Conservation (phyloP, 768 basidiomycete genomes). For the Lyophyllum decastes region DNA sequence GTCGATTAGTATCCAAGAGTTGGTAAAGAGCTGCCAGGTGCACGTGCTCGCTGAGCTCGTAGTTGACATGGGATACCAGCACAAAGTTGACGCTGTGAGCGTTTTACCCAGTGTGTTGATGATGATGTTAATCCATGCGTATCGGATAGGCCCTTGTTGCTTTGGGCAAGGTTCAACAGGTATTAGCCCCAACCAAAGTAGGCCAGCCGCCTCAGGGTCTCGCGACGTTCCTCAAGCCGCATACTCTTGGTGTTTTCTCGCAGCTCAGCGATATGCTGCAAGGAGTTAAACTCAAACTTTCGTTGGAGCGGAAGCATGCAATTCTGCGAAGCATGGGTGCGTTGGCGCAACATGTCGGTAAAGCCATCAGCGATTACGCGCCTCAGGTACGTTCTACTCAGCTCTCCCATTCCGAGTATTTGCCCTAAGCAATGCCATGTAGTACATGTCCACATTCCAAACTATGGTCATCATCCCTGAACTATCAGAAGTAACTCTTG, state of each 20-base stretch:
- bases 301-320: conserved; percentile 65
- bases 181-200: conserved; percentile 33
- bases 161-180: conserved; percentile 45
- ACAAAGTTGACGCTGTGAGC: conserved; percentile 48
- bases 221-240: conserved; percentile 63
- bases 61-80: conserved; percentile 74
- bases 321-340: conserved; percentile 79
- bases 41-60: conserved; percentile 76
- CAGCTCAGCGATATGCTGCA: conserved; percentile 85
- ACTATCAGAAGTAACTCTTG: conserved; percentile 75
- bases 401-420: neutral
- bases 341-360: conserved; percentile 70
- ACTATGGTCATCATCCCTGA: conserved; percentile 78
- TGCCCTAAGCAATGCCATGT: conserved; percentile 7
- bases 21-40: conserved; percentile 69
- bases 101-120: neutral
- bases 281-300: conserved; percentile 78
- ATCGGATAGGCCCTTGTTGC: conserved; percentile 35
- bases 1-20: conserved; percentile 42
- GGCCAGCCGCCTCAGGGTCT: conserved; percentile 38
- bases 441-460: conserved; percentile 98
- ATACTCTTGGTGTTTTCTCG: conserved; percentile 85
- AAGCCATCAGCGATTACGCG: conserved; percentile 71
- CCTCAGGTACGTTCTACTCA: conserved; percentile 68
- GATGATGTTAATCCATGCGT: neutral